These are phyloP conservation scores for Lentinula novae-zelandiae DNA, from an alignment of 1,284 basidiomycete species.

Conservation along the genomic window DNA sequence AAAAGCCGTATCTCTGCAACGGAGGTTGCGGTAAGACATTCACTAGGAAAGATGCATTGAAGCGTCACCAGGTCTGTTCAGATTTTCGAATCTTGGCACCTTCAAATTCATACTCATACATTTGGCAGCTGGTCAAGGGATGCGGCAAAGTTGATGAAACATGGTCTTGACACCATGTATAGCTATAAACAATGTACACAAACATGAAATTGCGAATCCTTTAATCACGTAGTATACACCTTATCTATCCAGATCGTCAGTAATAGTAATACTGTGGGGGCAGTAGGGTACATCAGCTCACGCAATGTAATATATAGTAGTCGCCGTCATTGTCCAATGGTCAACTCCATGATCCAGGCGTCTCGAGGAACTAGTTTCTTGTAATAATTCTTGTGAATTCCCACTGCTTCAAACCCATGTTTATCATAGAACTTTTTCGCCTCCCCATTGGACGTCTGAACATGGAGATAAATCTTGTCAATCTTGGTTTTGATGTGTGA, in stretches of 20 bases:
- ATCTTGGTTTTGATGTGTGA: conserved; percentile 57
- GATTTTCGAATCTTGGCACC: conserved; percentile 6
- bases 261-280: neutral
- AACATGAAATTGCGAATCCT: neutral
- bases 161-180: conserved; percentile 22
- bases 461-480: conserved; percentile 70
- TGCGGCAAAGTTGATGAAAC: conserved; percentile 67
- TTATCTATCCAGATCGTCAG: conserved; percentile 3
- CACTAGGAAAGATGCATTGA: conserved; percentile 77
- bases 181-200: neutral
- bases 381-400: conserved; percentile 70
- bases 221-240: conserved; percentile 5
- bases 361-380: conserved; percentile 76
- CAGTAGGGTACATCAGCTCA: neutral
- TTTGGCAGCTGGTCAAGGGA: conserved; percentile 64
- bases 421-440: conserved; percentile 77
- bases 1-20: conserved; percentile 77
- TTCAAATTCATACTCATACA: conserved; percentile 19
- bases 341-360: conserved; percentile 75
- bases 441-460: conserved; percentile 67
- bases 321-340: conserved; percentile 23
- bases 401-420: conserved; percentile 68
- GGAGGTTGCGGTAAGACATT: conserved; percentile 81
- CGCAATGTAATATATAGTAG: conserved; percentile 7
- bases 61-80: conserved; percentile 67